Conservation (phyloP, 208 protist genomes). For the Balamuthia mandrillaris region DNA sequence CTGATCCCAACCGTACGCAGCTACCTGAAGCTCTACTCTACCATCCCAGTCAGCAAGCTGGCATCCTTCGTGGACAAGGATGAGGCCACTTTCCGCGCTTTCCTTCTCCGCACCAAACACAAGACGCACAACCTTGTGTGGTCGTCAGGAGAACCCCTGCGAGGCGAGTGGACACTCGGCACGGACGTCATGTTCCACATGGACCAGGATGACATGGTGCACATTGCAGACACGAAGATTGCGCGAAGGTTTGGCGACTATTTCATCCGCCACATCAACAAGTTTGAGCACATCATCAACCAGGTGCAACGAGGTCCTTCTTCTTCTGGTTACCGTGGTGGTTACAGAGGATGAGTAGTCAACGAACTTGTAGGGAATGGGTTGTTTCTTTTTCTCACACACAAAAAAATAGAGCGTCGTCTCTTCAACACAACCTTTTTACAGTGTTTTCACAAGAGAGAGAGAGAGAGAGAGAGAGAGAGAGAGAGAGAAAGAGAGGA, state of each 20-base stretch:
- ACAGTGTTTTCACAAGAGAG: no score
- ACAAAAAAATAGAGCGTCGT: no score
- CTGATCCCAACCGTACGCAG: conserved; percentile 66
- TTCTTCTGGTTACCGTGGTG: no score
- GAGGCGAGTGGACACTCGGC: not conserved
- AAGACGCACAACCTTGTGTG: conserved; percentile 58
- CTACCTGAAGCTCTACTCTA: conserved; percentile 79
- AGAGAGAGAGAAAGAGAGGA: not conserved
- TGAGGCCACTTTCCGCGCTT: not conserved
- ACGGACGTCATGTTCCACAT: conserved; percentile 72
- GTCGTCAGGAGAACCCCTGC: not conserved
- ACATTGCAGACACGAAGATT: conserved; percentile 48
- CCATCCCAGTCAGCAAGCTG: conserved; percentile 71
- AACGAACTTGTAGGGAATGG: no score
- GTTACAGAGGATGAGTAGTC: no score
- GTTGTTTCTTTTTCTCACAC: no score
- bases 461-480: not conserved
- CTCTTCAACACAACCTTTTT: no score
- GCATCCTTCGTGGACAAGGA: conserved; percentile 67
- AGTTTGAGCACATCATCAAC: conserved; percentile 43
- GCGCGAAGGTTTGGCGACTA: conserved; percentile 34
- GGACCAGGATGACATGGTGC: conserved; percentile 63
- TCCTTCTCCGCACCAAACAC: conserved; percentile 75
- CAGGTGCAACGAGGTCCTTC: no score
- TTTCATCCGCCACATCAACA: conserved; percentile 57